These are phyloP conservation scores for Coprinopsis strossmayeri DNA, from an alignment of 768 basidiomycete genomes.

Conservation along the genomic window DNA sequence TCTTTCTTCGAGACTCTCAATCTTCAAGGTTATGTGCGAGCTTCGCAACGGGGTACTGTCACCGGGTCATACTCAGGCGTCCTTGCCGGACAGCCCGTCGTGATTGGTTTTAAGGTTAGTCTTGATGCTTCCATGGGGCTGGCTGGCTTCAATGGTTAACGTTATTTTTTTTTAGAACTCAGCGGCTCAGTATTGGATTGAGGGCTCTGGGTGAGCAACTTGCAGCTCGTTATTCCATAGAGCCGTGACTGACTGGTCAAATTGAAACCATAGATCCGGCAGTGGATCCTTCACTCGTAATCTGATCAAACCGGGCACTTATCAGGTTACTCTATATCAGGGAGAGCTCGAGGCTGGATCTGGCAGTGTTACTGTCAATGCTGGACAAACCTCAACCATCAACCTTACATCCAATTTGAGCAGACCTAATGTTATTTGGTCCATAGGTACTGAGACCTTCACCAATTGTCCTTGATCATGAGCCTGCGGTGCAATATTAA, in stretches of 20 bases:
- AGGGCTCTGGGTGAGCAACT: slow-evolving; percentile 28
- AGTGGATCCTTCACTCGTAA: slow-evolving; percentile 37
- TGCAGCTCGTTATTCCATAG: background rate
- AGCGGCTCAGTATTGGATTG: slow-evolving; percentile 41
- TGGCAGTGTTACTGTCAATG: slow-evolving; percentile 32
- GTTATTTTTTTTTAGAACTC: slow-evolving; percentile 23
- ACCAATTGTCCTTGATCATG: background rate
- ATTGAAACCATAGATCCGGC: background rate
- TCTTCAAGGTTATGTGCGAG: slow-evolving; percentile 36
- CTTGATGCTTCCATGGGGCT: background rate
- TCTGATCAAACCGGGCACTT: slow-evolving; percentile 43
- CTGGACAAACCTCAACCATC: slow-evolving; percentile 30
- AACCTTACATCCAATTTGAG: slow-evolving; percentile 25
- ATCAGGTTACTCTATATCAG: slow-evolving; percentile 38
- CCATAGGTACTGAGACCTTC: slow-evolving; percentile 27
- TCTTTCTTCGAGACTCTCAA: slow-evolving; percentile 37
- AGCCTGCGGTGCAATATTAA: too few species aligned
- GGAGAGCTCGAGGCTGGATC: slow-evolving; percentile 40
- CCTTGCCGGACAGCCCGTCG: slow-evolving; percentile 30
- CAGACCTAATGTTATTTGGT: slow-evolving; percentile 34
- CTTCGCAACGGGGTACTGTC: slow-evolving; percentile 39
- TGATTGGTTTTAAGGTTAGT: slow-evolving; percentile 35
- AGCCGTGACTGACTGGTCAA: background rate
- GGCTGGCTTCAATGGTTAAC: background rate
- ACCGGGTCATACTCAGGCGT: slow-evolving; percentile 37